Percentiles rank a stretch among this genome's conserved stretches.
These are phyloP conservation scores for Nakaseomyces nivariensis DNA, from an alignment of 1,139 yeast genomes.

Conservation along the genomic window DNA sequence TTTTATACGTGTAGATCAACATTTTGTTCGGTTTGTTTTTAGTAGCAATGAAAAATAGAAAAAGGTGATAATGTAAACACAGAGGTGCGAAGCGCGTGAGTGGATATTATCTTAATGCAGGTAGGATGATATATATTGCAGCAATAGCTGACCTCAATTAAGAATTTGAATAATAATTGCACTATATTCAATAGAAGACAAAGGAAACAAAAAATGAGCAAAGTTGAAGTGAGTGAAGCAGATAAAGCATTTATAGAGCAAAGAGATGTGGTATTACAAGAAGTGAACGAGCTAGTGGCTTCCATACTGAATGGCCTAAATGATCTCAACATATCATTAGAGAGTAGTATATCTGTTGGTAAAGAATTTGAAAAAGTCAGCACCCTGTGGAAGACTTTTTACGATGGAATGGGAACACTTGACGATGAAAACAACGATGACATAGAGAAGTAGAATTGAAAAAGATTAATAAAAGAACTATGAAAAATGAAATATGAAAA, in stretches of 20 bases:
- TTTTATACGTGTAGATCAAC: too few relatives aligned
- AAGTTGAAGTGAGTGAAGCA: neutral
- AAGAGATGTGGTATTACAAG: conserved; percentile 25
- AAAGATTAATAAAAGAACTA: neutral
- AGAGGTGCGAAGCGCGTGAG: too few relatives aligned
- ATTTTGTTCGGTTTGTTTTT: too few relatives aligned
- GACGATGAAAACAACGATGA: conserved; percentile 8
- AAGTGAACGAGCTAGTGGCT: conserved; percentile 36
- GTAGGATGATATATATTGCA: too few relatives aligned
- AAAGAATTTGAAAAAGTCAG: conserved; percentile 45
- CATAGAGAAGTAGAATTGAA: neutral
- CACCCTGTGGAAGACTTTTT: conserved; percentile 41
- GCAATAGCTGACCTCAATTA: too few relatives aligned
- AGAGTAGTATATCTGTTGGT: conserved; percentile 44
- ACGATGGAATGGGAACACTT: conserved; percentile 31
- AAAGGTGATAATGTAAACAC: too few relatives aligned
- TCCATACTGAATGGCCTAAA: conserved; percentile 41
- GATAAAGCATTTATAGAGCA: conserved; percentile 26
- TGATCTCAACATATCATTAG: conserved; percentile 41
- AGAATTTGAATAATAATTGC: neutral
- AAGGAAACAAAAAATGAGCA: neutral
- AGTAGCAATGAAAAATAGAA: too few relatives aligned
- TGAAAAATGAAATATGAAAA: neutral
- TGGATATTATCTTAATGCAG: too few relatives aligned
- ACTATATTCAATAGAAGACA: neutral